Evolutionary conservation across 805 yeast species (phyloP), one percentile per base, ranked within the genome.

Genomic region (Yarrowia phangngaensis): DNA sequence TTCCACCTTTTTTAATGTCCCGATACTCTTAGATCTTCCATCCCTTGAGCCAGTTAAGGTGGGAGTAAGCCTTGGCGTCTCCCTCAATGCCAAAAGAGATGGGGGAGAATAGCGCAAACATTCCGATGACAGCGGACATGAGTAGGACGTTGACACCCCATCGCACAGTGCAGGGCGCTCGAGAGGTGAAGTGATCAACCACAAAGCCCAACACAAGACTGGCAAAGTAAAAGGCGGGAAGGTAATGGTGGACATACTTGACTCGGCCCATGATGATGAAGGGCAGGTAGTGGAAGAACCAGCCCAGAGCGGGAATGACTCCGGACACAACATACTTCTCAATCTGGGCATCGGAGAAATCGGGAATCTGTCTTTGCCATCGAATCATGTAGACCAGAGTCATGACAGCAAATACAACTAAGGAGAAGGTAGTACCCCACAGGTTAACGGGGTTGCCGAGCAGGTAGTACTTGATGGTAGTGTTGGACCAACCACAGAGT

Each of bases 171-270:
- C 29, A 26, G 5, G 48, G 48, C 16, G 48, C 48, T 9, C 35
- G 35, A 4, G 29, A 15, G 16, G 48, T 41, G 15, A 41, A 35
- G 32, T 50, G 36, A 30, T 82, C 86, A 36, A 82, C 67, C 55
- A 76, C 68, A 64, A 78, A 84, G 51, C 77, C 78, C 56, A 79
- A 72, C 22, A 86, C 81, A 55, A 89, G 70, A 71, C 88, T 82
- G 43, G 97, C 97, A 70, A 90, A 90, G 68, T 84, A 90, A 55
- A 89, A 74, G 1, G 97, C 95, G 11, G 98, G 98, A 56, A 88
- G 77, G 66, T 90, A 90, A 65, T 90, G 98, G 68, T 90, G 98
- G 24, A 90, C 92, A 64, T 92, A 90, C 2, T 95, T 88, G 51
- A 92, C 97, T 71, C 98, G 84, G 9, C 94, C 88, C 98, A 90